Percentiles rank a stretch among this genome's conserved stretches.
These are phyloP conservation scores for Plasmopara viticola DNA, from an alignment of 352 stramenopile genomes.

Conservation along the genomic window DNA sequence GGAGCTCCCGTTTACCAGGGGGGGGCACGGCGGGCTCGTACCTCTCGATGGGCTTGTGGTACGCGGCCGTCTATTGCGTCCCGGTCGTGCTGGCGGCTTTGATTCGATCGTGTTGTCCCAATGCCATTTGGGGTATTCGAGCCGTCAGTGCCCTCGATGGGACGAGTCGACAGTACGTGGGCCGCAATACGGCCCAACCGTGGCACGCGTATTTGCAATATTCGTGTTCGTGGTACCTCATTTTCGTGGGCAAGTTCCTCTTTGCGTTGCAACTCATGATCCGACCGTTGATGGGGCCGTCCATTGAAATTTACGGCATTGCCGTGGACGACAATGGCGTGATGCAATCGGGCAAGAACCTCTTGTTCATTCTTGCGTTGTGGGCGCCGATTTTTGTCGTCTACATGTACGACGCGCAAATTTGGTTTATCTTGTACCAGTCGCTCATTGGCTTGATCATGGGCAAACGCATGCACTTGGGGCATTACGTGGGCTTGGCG, in stretches of 20 bases:
- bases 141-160: slow-evolving; percentile 61
- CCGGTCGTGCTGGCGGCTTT: slow-evolving; percentile 43
- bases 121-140: slow-evolving; percentile 51
- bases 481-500: slow-evolving; percentile 57
- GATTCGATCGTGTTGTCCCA: slow-evolving; percentile 48
- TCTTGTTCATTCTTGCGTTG: slow-evolving; percentile 69
- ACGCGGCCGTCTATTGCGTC: slow-evolving; percentile 52
- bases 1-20: slow-evolving; percentile 37
- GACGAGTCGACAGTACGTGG: slow-evolving; percentile 70
- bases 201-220: slow-evolving; percentile 60
- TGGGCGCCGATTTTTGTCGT: slow-evolving; percentile 77
- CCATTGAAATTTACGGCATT: slow-evolving; percentile 69
- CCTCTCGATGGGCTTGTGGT: slow-evolving; percentile 52
- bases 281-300: slow-evolving; percentile 64
- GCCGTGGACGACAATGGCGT: slow-evolving; percentile 43
- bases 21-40: slow-evolving; percentile 48
- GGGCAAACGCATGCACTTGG: slow-evolving; percentile 69
- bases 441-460: slow-evolving; percentile 69
- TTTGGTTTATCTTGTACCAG: slow-evolving; percentile 83
- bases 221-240: slow-evolving; percentile 57
- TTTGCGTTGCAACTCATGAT: slow-evolving; percentile 83
- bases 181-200: slow-evolving; percentile 59
- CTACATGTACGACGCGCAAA: slow-evolving; percentile 85
- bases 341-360: slow-evolving; percentile 69
- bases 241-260: slow-evolving; percentile 74